phyloP scores from a whole-genome alignment of 805 yeast genomes.

The Saccharomycopsis olivae region DNA sequence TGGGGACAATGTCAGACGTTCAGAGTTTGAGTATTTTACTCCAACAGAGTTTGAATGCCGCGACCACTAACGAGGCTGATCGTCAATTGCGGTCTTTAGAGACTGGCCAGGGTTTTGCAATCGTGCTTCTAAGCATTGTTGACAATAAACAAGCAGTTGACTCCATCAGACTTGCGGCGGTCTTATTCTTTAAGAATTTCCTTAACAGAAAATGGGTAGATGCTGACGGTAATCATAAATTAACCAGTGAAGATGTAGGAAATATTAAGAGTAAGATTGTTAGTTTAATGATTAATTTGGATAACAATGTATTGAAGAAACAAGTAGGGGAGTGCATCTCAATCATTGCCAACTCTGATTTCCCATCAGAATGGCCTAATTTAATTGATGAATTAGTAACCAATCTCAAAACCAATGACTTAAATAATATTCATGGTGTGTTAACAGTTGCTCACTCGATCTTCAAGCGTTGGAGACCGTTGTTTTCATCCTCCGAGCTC shows the following conservation, averaged over 20 bases:
- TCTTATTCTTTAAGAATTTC: slow-evolving; percentile 82
- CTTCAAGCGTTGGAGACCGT: slow-evolving; percentile 93
- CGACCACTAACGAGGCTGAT: slow-evolving; percentile 59
- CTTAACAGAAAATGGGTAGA: slow-evolving; percentile 82
- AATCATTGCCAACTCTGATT: slow-evolving; percentile 89
- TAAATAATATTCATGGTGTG: slow-evolving; percentile 73
- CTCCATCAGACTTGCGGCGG: slow-evolving; percentile 73
- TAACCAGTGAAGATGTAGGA: slow-evolving; percentile 50
- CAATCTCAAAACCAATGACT: slow-evolving; percentile 48
- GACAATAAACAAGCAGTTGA: slow-evolving; percentile 45
- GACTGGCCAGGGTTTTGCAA: slow-evolving; percentile 58
- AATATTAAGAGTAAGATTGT: slow-evolving; percentile 69
- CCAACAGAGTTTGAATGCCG: slow-evolving; percentile 55
- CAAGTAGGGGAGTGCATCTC: slow-evolving; percentile 94
- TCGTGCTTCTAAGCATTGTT: slow-evolving; percentile 65
- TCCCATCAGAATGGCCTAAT: slow-evolving; percentile 82
- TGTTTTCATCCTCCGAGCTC: slow-evolving; percentile 82
- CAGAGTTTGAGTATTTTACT: too few species aligned
- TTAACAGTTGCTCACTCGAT: slow-evolving; percentile 89
- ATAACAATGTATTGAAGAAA: slow-evolving; percentile 60
- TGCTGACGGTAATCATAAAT: slow-evolving; percentile 70
- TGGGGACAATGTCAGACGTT: too few species aligned
- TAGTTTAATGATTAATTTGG: slow-evolving; percentile 75
- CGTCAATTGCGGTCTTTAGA: slow-evolving; percentile 53
- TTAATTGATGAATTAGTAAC: slow-evolving; percentile 64